phyloP scores from a whole-genome alignment of 2,329 filamentous ascomycete species.

The Colletotrichum chlorophyti region DNA sequence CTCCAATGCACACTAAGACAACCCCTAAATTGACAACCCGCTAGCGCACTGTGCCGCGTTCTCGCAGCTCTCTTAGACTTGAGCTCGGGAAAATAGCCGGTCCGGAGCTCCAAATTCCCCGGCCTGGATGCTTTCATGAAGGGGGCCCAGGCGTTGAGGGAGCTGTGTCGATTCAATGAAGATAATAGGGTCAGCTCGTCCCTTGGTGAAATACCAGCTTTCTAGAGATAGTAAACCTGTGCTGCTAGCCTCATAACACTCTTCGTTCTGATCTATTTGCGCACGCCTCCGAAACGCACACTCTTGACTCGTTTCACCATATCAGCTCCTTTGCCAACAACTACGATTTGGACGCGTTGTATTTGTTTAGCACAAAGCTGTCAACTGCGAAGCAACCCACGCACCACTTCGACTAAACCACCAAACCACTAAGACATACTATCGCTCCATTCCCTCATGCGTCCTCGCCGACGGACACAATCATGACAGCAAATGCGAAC shows the following conservation, averaged over 20 bases:
- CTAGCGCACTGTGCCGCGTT: slow-evolving; percentile 16
- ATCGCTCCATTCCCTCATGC: slow-evolving; percentile 11
- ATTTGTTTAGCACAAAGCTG: slow-evolving; percentile 23
- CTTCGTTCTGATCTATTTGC: too few relatives aligned
- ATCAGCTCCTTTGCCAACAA: too few relatives aligned
- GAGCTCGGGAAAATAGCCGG: slow-evolving; percentile 28
- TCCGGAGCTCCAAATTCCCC: slow-evolving; percentile 24
- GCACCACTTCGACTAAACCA: not conserved
- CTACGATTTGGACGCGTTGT: slow-evolving; percentile 24
- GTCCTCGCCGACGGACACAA: slow-evolving; percentile 14
- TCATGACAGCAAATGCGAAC: slow-evolving; percentile 61
- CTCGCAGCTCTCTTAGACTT: not conserved
- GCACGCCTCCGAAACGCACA: not conserved
- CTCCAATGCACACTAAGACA: not conserved
- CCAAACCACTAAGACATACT: slow-evolving; percentile 8
- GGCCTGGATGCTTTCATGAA: slow-evolving; percentile 22
- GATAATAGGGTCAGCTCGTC: not conserved
- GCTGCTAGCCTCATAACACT: too few relatives aligned
- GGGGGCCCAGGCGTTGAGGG: slow-evolving; percentile 7
- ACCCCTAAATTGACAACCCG: slow-evolving; percentile 16
- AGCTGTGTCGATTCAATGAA: not conserved
- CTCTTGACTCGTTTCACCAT: too few relatives aligned
- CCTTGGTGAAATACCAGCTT: not conserved
- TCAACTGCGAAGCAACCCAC: slow-evolving; percentile 18
- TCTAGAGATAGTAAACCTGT: not conserved